Percentiles rank a stretch among this genome's conserved stretches.
Conservation (phyloP, 148 eudicot species). For the Chenopodium suecicum region DNA sequence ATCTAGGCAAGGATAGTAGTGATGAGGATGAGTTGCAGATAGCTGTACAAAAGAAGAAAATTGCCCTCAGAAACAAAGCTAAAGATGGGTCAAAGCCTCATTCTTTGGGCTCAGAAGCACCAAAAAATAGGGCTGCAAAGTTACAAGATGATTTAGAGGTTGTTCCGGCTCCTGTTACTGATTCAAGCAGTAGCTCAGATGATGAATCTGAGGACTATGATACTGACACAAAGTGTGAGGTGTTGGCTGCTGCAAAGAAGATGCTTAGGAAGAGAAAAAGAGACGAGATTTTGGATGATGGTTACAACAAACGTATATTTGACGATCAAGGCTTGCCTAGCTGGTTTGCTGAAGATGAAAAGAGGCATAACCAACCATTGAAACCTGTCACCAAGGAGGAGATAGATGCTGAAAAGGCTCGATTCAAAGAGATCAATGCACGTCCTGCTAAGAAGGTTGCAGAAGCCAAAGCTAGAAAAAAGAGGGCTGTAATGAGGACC, state of each 20-base stretch:
- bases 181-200: constrained; percentile 77
- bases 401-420: constrained; percentile 66
- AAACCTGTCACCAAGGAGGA: constrained; percentile 86
- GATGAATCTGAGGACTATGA: constrained; percentile 71
- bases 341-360: constrained; percentile 84
- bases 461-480: constrained; percentile 88
- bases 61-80: constrained; percentile 24
- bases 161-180: constrained; percentile 79
- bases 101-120: neutral
- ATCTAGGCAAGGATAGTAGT: constrained; percentile 42
- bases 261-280: constrained; percentile 72
- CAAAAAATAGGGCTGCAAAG: constrained; percentile 35
- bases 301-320: constrained; percentile 80
- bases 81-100: constrained; percentile 20
- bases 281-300: constrained; percentile 70
- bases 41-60: constrained; percentile 32
- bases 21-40: constrained; percentile 77
- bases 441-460: constrained; percentile 95
- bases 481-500: constrained; percentile 59
- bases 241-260: constrained; percentile 75
- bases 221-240: constrained; percentile 65
- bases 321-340: constrained; percentile 51
- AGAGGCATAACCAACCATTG: constrained; percentile 46
- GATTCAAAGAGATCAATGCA: constrained; percentile 70
- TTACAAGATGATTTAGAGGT: constrained; percentile 72